phyloP scores from a whole-genome alignment of 1,139 yeast species.

The Saccharomycopsis phalli region DNA sequence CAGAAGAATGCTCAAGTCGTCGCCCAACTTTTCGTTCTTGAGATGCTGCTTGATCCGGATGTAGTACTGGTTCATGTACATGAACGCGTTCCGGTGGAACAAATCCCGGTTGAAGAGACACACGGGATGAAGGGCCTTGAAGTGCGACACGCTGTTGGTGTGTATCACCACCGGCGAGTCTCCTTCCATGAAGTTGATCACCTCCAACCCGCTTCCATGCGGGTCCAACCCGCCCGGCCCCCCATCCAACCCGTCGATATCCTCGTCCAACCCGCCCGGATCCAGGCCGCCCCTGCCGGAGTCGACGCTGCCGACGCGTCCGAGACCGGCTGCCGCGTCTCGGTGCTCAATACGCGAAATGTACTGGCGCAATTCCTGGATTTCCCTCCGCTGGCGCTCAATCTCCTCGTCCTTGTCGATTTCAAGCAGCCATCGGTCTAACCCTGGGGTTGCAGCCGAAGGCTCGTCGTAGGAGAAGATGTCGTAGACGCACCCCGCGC shows the following conservation, averaged over 20 bases:
- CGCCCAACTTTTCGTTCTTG: conserved; percentile 1
- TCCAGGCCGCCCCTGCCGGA: too few relatives aligned
- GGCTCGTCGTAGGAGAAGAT: background rate
- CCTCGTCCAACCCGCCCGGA: too few relatives aligned
- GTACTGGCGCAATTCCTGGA: background rate
- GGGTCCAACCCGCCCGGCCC: conserved; percentile 1
- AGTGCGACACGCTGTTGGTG: conserved; percentile 3
- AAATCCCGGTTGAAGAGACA: conserved; percentile 2
- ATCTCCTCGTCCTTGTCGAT: background rate
- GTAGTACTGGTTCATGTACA: conserved; percentile 4
- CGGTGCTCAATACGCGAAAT: background rate
- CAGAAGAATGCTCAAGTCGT: conserved; percentile 4
- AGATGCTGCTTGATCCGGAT: conserved; percentile 5
- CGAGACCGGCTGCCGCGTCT: background rate
- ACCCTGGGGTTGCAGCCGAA: background rate
- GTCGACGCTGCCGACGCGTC: background rate
- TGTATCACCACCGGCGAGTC: background rate
- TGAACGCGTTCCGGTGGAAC: background rate
- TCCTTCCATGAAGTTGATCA: conserved; percentile 3
- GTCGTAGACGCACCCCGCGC: conserved; percentile 11
- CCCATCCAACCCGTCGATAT: background rate
- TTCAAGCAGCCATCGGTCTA: background rate
- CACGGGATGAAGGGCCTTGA: conserved; percentile 9
- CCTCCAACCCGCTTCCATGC: background rate
- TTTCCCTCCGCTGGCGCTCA: background rate